Conservation (phyloP, 1,139 yeast genomes). For the Suhomyces yuchorum region DNA sequence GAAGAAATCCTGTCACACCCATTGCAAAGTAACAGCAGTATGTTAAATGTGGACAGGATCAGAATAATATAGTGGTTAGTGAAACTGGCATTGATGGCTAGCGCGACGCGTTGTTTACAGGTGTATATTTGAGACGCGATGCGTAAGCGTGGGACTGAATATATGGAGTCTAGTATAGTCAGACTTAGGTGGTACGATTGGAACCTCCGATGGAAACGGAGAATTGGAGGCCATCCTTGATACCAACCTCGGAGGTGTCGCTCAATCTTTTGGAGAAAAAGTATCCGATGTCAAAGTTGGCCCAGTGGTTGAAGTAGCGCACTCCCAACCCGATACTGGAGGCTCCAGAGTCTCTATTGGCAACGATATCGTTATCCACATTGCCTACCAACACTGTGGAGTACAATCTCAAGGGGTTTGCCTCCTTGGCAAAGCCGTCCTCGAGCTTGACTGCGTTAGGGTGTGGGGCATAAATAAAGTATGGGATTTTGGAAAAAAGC, state of each 20-base stretch:
- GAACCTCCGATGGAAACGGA: slow-evolving; percentile 50
- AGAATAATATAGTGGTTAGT: background rate
- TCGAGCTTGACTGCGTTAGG: slow-evolving; percentile 18
- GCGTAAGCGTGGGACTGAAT: slow-evolving; percentile 2
- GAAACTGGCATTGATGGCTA: background rate
- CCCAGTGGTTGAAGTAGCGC: slow-evolving; percentile 46
- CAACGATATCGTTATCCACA: slow-evolving; percentile 33
- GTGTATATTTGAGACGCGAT: slow-evolving; percentile 2
- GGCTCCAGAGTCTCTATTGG: slow-evolving; percentile 28
- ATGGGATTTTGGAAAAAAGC: slow-evolving; percentile 41
- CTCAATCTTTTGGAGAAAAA: slow-evolving; percentile 36
- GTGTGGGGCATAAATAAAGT: slow-evolving; percentile 27
- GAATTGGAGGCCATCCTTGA: slow-evolving; percentile 51
- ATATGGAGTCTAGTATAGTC: background rate
- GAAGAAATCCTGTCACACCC: slow-evolving; percentile 83
- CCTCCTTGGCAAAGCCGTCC: slow-evolving; percentile 23
- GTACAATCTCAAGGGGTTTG: slow-evolving; percentile 48
- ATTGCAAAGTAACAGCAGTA: slow-evolving; percentile 31
- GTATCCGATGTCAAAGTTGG: slow-evolving; percentile 51
- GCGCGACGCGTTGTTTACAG: slow-evolving; percentile 10
- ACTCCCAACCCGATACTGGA: slow-evolving; percentile 47
- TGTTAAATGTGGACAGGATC: background rate
- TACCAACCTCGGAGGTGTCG: slow-evolving; percentile 28
- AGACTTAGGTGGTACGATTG: slow-evolving; percentile 18
- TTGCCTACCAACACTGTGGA: slow-evolving; percentile 37